Evolutionary conservation across 2,329 filamentous ascomycete genomes (phyloP).

Genomic region (Phialophora verrucosa): DNA sequence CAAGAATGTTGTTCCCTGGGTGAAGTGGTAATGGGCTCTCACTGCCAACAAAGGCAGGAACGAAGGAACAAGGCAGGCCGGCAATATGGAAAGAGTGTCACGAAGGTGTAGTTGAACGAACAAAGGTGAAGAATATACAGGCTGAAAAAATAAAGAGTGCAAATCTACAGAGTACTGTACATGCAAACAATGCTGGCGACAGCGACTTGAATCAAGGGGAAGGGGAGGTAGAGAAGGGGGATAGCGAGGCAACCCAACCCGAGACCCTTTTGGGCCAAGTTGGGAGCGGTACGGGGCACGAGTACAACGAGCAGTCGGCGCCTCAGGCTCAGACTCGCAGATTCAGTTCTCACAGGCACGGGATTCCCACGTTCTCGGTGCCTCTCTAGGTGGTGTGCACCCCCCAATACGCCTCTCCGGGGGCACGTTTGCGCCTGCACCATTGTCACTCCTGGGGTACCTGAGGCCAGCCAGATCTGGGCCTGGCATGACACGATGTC

Average conservation of each 20-base stretch:
- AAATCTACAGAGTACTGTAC: conserved; percentile 1
- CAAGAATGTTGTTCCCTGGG: conserved; percentile 18
- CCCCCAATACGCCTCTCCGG: background rate
- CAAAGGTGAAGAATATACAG: conserved; percentile 19
- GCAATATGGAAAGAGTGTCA: conserved; percentile 32
- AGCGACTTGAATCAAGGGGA: background rate
- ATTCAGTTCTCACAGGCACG: conserved; percentile 20
- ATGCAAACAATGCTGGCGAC: conserved; percentile 2
- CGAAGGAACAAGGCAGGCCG: conserved; percentile 27
- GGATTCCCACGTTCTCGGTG: conserved; percentile 4
- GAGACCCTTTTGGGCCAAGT: background rate
- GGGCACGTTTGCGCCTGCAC: background rate
- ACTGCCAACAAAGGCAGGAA: conserved; percentile 33
- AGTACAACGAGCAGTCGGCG: background rate
- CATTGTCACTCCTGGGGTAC: background rate
- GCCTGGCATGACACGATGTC: background rate
- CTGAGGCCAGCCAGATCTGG: background rate
- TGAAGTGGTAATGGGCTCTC: conserved; percentile 25
- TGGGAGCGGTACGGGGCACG: background rate
- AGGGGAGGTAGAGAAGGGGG: background rate
- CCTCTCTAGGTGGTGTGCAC: conserved; percentile 2
- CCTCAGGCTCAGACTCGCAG: background rate
- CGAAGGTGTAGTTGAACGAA: conserved; percentile 24
- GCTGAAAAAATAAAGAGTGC: background rate
- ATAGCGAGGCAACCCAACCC: background rate